Evolutionary conservation across 164 flowering plant genomes (phyloP).

Genomic region (Litsea cubeba): DNA sequence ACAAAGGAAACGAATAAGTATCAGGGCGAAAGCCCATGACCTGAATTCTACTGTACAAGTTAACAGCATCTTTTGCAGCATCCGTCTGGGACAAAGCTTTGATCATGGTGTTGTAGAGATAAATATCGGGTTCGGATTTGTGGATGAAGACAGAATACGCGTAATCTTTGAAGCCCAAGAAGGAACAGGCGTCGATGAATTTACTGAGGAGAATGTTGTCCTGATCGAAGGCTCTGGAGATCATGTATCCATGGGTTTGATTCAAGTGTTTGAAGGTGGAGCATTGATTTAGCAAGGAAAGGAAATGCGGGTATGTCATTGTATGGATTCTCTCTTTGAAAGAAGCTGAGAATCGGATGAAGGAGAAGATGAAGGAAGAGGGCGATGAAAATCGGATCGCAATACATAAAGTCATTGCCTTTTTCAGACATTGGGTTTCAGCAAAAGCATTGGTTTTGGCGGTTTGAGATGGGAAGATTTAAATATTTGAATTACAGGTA

Average conservation of each 20-base stretch:
- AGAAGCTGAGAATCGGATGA: background rate
- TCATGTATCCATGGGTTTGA: constrained; percentile 45
- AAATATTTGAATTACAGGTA: too few species aligned
- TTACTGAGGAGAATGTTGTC: constrained; percentile 33
- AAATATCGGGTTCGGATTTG: constrained; percentile 20
- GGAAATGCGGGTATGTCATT: constrained; percentile 3
- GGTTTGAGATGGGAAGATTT: too few species aligned
- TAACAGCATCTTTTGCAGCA: constrained; percentile 30
- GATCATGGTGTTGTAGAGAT: constrained; percentile 51
- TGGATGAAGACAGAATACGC: constrained; percentile 33
- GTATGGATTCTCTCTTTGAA: constrained; percentile 5
- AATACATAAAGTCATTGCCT: constrained; percentile 1
- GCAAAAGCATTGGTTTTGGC: background rate
- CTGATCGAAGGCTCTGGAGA: constrained; percentile 33
- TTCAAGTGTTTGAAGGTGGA: constrained; percentile 29
- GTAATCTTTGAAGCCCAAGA: constrained; percentile 29
- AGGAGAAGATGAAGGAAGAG: background rate
- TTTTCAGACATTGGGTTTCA: background rate
- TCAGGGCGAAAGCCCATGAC: too few species aligned
- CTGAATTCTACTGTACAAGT: constrained; percentile 25
- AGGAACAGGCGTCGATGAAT: constrained; percentile 35
- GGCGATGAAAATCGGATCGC: background rate
- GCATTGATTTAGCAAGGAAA: constrained; percentile 25
- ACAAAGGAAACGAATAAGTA: constrained; percentile 36
- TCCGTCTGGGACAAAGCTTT: constrained; percentile 28